Evolutionary conservation across 2,329 filamentous ascomycete species (phyloP).

Genomic region (Sporothrix sp.): DNA sequence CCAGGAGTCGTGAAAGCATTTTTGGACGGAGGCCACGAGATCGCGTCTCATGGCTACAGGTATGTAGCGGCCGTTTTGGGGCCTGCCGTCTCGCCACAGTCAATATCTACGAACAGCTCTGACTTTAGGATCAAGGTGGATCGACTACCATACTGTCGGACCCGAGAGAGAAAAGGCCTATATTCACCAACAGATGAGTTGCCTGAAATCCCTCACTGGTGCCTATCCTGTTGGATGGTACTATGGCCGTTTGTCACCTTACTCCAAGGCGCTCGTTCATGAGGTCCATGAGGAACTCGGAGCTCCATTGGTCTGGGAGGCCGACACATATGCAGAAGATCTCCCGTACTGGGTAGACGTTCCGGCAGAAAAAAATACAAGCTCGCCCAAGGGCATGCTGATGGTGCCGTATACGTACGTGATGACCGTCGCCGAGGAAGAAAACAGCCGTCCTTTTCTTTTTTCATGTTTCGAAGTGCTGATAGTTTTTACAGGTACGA

Average conservation of each 20-base stretch:
- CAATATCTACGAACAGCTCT: not conserved
- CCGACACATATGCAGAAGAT: slow-evolving; percentile 16
- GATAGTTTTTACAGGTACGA: slow-evolving; percentile 2
- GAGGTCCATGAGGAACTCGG: slow-evolving; percentile 14
- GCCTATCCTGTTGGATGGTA: slow-evolving; percentile 15
- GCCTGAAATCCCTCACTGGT: slow-evolving; percentile 13
- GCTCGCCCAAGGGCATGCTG: slow-evolving; percentile 12
- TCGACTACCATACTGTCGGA: slow-evolving; percentile 12
- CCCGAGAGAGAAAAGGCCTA: slow-evolving; percentile 11
- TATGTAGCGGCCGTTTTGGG: not conserved
- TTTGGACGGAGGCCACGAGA: slow-evolving; percentile 13
- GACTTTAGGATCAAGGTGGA: slow-evolving; percentile 5
- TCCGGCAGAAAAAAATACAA: slow-evolving; percentile 11
- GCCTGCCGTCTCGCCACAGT: not conserved
- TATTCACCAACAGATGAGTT: slow-evolving; percentile 12
- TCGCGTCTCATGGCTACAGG: slow-evolving; percentile 14
- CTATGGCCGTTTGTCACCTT: slow-evolving; percentile 14
- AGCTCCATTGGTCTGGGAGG: slow-evolving; percentile 13
- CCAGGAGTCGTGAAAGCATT: slow-evolving; percentile 14
- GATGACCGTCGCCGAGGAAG: not conserved
- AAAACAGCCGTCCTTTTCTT: not conserved
- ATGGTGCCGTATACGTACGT: slow-evolving; percentile 16
- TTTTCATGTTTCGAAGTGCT: too few relatives aligned
- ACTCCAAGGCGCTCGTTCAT: slow-evolving; percentile 12
- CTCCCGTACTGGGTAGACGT: slow-evolving; percentile 17